Percentiles rank a stretch among this genome's conserved stretches.
These are phyloP conservation scores for Cladosporium sp. DNA, from an alignment of 2,329 filamentous ascomycete genomes.

Conservation along the genomic window DNA sequence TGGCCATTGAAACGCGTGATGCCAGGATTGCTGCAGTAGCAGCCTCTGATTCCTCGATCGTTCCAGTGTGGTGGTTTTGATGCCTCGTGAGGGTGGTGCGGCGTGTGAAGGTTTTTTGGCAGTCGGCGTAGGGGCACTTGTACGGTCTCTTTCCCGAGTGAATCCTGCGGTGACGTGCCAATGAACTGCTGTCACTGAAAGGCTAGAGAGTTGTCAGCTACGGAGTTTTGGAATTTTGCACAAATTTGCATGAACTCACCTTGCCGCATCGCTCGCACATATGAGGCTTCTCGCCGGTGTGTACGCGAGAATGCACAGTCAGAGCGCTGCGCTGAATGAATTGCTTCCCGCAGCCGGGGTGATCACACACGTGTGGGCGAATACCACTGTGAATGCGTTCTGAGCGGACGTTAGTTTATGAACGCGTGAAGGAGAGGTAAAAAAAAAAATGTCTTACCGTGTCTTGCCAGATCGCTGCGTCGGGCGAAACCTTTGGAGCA, in stretches of 20 bases:
- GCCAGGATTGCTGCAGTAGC: constrained; percentile 86
- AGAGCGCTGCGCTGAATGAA: constrained; percentile 96
- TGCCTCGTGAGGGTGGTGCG: constrained; percentile 93
- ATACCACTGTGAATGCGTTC: constrained; percentile 94
- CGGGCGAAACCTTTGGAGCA: constrained; percentile 91
- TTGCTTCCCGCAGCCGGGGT: constrained; percentile 84
- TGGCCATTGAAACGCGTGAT: constrained; percentile 46
- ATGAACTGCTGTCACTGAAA: constrained; percentile 92
- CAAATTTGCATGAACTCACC: constrained; percentile 54
- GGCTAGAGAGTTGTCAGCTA: constrained; percentile 56
- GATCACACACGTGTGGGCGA: constrained; percentile 89
- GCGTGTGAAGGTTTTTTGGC: constrained; percentile 96
- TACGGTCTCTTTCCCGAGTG: constrained; percentile 95
- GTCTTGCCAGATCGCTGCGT: constrained; percentile 88
- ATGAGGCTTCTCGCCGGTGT: constrained; percentile 97
- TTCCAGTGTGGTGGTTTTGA: constrained; percentile 93
- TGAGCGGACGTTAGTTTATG: constrained; percentile 45
- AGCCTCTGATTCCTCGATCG: constrained; percentile 87
- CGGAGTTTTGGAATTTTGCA: not conserved
- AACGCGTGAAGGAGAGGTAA: not conserved
- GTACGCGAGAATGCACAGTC: constrained; percentile 91
- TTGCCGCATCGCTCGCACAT: constrained; percentile 97
- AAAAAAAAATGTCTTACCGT: too few species aligned
- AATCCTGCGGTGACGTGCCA: constrained; percentile 89
- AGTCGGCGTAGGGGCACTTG: constrained; percentile 95